A percentile compares a stretch with the other conserved stretches of the same genome.
These are phyloP conservation scores for Metarhizium anisopliae DNA, from an alignment of 2,329 filamentous ascomycete species.

Conservation along the genomic window DNA sequence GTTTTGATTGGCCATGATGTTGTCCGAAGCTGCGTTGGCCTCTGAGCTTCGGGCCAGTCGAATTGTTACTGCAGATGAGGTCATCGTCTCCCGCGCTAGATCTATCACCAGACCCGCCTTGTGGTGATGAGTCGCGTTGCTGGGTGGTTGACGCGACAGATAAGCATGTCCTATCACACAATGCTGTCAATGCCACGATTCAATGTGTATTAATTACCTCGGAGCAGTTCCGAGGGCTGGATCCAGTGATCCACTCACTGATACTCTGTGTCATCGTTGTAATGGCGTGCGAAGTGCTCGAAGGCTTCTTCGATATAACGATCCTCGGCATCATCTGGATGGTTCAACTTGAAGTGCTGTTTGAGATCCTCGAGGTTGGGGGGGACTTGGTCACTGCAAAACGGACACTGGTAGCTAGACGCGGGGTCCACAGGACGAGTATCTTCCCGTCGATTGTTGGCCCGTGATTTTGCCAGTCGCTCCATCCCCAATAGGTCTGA, in stretches of 20 bases:
- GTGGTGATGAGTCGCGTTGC: constrained; percentile 11
- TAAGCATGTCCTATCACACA: constrained; percentile 18
- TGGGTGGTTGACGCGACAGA: constrained; percentile 15
- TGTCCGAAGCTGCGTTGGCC: background rate
- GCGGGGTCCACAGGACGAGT: constrained; percentile 12
- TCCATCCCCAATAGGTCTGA: constrained; percentile 5
- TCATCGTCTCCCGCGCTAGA: constrained; percentile 10
- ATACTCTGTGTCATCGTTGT: background rate
- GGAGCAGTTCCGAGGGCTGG: no score
- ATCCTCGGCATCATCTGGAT: constrained; percentile 15
- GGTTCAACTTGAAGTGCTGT: constrained; percentile 14
- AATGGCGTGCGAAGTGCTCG: constrained; percentile 11
- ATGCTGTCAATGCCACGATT: background rate
- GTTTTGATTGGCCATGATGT: background rate
- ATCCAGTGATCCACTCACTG: no score
- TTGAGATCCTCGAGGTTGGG: constrained; percentile 17
- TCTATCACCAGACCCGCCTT: constrained; percentile 10
- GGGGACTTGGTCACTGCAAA: constrained; percentile 16
- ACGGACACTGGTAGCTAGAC: constrained; percentile 10
- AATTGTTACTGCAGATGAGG: constrained; percentile 16
- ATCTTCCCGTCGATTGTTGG: constrained; percentile 14
- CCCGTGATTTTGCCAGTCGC: constrained; percentile 11
- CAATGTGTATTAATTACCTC: no score
- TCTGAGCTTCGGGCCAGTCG: constrained; percentile 14
- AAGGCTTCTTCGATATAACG: constrained; percentile 16